phyloP scores from a whole-genome alignment of 1,284 basidiomycete genomes.

The Ceratorhiza oryzae-sativae region DNA sequence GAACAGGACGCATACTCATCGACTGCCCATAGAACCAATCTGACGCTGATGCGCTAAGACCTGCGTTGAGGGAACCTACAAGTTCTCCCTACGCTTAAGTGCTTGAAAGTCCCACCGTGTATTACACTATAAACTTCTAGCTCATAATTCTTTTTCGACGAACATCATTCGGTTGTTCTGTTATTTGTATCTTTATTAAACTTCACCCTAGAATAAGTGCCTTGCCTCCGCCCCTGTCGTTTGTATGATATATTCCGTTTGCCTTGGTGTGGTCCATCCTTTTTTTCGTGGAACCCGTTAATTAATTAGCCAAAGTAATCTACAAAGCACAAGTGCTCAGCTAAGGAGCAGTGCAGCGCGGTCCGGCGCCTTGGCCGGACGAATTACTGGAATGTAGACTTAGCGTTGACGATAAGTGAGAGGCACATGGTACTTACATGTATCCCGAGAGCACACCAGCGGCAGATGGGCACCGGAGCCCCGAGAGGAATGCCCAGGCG shows the following conservation, averaged over 20 bases:
- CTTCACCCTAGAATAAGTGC: too few species aligned
- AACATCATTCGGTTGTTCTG: too few species aligned
- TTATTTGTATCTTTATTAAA: too few species aligned
- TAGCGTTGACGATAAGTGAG: background rate
- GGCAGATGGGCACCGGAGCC: slow-evolving; percentile 32
- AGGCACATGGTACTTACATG: background rate
- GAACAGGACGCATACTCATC: background rate
- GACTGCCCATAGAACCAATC: background rate
- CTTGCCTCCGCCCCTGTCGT: too few species aligned
- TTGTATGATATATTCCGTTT: too few species aligned
- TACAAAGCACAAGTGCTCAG: background rate
- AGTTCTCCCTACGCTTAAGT: background rate
- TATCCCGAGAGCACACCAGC: slow-evolving; percentile 10
- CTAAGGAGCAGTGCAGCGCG: slow-evolving; percentile 2
- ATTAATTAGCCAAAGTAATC: background rate
- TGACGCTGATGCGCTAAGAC: background rate
- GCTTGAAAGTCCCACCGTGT: too few species aligned
- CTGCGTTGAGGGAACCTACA: background rate
- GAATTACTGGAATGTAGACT: background rate
- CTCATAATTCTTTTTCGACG: too few species aligned
- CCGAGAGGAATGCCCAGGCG: slow-evolving; percentile 40
- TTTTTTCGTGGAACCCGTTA: background rate
- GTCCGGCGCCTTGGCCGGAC: background rate
- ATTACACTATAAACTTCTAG: too few species aligned
- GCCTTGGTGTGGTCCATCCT: too few species aligned